These are phyloP conservation scores for Cystobasidiaceae sp. DNA, from an alignment of 1,284 basidiomycete genomes.

Conservation along the genomic window DNA sequence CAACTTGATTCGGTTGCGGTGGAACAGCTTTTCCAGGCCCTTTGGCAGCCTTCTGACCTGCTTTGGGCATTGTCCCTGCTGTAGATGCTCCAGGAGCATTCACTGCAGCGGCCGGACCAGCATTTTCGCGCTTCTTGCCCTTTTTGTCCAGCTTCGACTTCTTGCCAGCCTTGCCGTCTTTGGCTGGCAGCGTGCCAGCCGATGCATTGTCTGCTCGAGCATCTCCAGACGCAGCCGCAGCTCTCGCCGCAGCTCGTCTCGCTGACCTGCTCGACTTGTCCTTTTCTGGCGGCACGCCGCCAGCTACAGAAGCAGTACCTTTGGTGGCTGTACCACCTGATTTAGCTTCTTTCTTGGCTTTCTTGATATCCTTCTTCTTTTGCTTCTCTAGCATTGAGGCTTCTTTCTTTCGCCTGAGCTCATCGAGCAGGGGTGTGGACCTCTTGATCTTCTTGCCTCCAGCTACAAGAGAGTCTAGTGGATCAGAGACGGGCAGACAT, in stretches of 20 bases:
- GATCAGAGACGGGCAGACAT: neutral
- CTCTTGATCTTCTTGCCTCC: constrained; percentile 50
- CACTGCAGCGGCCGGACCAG: neutral
- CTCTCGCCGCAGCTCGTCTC: too few relatives aligned
- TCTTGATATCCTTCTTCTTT: constrained; percentile 2
- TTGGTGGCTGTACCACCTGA: neutral
- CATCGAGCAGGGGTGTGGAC: constrained; percentile 80
- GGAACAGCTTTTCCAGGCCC: too few relatives aligned
- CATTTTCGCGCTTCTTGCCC: constrained; percentile 14
- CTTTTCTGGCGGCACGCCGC: neutral
- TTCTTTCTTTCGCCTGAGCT: constrained; percentile 69
- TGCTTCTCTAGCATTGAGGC: constrained; percentile 48
- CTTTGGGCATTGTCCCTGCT: neutral
- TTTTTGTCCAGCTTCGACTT: too few relatives aligned
- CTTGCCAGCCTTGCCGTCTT: too few relatives aligned
- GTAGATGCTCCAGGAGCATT: neutral
- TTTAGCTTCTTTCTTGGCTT: constrained; percentile 10
- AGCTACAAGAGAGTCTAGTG: neutral
- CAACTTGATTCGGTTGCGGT: neutral
- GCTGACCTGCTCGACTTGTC: neutral
- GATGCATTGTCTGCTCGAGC: too few relatives aligned
- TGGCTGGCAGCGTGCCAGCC: too few relatives aligned
- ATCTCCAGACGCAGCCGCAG: too few relatives aligned
- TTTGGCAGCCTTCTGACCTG: too few relatives aligned
- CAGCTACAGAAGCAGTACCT: neutral